Evolutionary conservation across 257 asterid genomes (phyloP).

Genomic region (Ilex aquifolium): DNA sequence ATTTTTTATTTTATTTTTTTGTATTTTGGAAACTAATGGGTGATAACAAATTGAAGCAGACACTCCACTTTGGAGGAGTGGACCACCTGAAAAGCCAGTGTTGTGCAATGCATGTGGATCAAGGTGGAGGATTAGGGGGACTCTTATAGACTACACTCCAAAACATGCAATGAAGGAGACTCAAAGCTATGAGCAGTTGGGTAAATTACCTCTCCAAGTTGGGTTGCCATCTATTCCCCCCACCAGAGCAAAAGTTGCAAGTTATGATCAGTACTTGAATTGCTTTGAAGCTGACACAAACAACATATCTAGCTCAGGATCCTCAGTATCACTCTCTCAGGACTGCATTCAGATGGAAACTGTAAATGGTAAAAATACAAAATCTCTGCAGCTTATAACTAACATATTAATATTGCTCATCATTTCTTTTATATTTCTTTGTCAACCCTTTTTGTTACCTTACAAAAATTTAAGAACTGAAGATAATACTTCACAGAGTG

Average conservation of each 20-base stretch:
- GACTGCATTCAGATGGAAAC: not conserved
- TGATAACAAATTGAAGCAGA: not conserved
- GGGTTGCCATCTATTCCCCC: not conserved
- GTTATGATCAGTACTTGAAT: no score
- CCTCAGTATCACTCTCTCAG: not conserved
- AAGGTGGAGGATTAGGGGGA: not conserved
- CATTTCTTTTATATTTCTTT: not conserved
- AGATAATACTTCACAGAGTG: no score
- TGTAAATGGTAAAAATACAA: not conserved
- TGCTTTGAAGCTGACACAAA: not conserved
- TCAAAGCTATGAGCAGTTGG: not conserved
- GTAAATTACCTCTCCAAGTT: not conserved
- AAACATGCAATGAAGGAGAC: not conserved
- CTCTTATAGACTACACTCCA: not conserved
- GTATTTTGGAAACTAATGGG: no score
- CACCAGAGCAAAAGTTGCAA: not conserved
- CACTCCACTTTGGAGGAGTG: not conserved
- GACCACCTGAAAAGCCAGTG: slow-evolving; percentile 1
- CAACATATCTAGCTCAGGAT: not conserved
- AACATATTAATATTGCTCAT: not conserved
- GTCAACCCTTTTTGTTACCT: not conserved
- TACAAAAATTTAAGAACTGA: no score
- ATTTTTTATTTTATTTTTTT: no score
- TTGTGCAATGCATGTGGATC: not conserved
- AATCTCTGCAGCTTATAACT: not conserved